A percentile compares a stretch with the other conserved stretches of the same genome.
These are phyloP conservation scores for Microstroma glucosiphilum DNA, from an alignment of 1,284 basidiomycete genomes.

Conservation along the genomic window DNA sequence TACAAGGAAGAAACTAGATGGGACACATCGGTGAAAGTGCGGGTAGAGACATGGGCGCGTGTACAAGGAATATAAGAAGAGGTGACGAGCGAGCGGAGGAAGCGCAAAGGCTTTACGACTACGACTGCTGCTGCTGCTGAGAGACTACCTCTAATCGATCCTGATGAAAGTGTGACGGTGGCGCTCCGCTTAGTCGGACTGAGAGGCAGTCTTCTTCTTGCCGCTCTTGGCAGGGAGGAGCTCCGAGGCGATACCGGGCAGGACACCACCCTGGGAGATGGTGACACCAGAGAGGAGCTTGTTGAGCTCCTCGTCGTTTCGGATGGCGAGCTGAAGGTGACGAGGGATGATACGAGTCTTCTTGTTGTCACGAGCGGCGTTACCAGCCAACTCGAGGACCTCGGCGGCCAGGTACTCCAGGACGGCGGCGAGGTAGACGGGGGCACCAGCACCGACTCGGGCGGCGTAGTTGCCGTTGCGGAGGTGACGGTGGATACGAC, in stretches of 20 bases:
- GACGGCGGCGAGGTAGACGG: constrained; percentile 78
- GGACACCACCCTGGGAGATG: constrained; percentile 85
- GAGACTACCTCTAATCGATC: no score
- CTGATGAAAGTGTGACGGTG: no score
- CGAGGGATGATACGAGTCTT: constrained; percentile 86
- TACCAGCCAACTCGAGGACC: constrained; percentile 79
- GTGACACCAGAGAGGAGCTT: constrained; percentile 70
- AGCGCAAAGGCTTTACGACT: no score
- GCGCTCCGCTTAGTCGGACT: constrained; percentile 34
- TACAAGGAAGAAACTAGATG: constrained; percentile 6
- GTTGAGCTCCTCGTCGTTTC: constrained; percentile 58
- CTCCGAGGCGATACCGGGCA: constrained; percentile 61
- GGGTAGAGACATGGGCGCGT: background rate
- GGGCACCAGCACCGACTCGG: constrained; percentile 68
- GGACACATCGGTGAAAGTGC: background rate
- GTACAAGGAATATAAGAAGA: no score
- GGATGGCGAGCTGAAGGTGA: constrained; percentile 81
- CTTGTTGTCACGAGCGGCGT: constrained; percentile 65
- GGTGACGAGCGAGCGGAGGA: no score
- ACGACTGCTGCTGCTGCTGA: no score
- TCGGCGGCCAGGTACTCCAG: constrained; percentile 79
- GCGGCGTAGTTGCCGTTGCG: constrained; percentile 79
- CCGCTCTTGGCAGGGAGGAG: constrained; percentile 65
- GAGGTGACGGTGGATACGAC: constrained; percentile 78
- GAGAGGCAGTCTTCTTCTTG: constrained; percentile 54